These are phyloP conservation scores for Malassezia sympodialis DNA, from an alignment of 1,284 basidiomycete species.

Conservation along the genomic window DNA sequence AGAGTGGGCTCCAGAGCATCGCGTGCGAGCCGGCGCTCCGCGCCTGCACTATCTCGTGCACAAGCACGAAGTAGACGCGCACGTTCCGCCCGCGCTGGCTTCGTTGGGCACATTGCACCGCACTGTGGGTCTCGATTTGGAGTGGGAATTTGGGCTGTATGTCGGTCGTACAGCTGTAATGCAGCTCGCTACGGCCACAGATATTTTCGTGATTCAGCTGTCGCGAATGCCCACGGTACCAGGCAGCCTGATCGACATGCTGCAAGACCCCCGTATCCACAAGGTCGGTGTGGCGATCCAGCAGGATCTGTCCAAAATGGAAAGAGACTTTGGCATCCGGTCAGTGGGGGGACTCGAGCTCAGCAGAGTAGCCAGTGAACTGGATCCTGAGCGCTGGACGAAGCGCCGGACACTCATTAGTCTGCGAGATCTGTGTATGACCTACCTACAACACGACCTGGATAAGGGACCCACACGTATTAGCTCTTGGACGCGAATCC, in stretches of 20 bases:
- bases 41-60: constrained; percentile 20
- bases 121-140: constrained; percentile 31
- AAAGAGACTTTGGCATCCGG: constrained; percentile 27
- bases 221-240: constrained; percentile 20
- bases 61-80: constrained; percentile 18
- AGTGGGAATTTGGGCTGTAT: constrained; percentile 24
- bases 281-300: constrained; percentile 35
- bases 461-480: constrained; percentile 25
- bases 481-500: constrained; percentile 25
- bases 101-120: constrained; percentile 9
- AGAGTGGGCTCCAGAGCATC: background rate
- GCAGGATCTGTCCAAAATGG: constrained; percentile 30
- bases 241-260: constrained; percentile 17
- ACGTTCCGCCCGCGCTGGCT: constrained; percentile 11
- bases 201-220: constrained; percentile 28
- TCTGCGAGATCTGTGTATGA: constrained; percentile 25
- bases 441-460: constrained; percentile 27
- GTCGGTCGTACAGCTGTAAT: constrained; percentile 23
- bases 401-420: constrained; percentile 21
- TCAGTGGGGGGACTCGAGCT: constrained; percentile 27
- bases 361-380: constrained; percentile 19
- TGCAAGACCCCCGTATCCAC: constrained; percentile 21
- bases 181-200: constrained; percentile 22
- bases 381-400: constrained; percentile 23
- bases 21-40: background rate